A percentile compares a stretch with the other conserved stretches of the same genome.
Evolutionary conservation across 495 filamentous ascomycete genomes (phyloP).

Genomic region (Talaromyces adpressus): DNA sequence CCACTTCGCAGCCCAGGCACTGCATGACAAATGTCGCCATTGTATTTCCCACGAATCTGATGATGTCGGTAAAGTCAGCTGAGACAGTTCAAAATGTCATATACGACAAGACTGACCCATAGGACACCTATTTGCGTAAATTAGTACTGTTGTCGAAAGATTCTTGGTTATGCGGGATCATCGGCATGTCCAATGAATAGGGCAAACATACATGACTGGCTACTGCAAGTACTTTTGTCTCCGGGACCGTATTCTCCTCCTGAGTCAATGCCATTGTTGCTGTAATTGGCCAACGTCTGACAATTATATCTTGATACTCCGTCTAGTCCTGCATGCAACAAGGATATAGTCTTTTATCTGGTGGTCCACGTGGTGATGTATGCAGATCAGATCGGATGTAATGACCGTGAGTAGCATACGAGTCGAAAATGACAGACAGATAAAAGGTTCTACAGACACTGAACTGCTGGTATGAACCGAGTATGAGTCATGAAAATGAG

Average conservation of each 20-base stretch:
- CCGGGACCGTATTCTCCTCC: conserved; percentile 48
- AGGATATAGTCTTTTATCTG: neutral
- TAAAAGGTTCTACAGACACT: neutral
- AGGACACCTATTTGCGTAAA: conserved; percentile 12
- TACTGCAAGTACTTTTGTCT: conserved; percentile 83
- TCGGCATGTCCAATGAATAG: conserved; percentile 7
- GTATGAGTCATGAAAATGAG: neutral
- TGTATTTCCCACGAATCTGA: conserved; percentile 92
- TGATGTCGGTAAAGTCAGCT: neutral
- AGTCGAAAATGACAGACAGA: neutral
- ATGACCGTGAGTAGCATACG: neutral
- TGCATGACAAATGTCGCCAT: conserved; percentile 93
- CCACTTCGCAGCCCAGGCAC: conserved; percentile 84
- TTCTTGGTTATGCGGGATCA: conserved; percentile 8
- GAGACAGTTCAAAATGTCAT: neutral
- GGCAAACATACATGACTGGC: conserved; percentile 85
- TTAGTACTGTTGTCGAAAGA: conserved; percentile 12
- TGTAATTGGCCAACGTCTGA: neutral
- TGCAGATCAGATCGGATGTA: neutral
- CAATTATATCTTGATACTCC: neutral
- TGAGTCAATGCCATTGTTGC: conserved; percentile 16
- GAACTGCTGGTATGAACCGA: neutral
- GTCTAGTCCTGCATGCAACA: neutral
- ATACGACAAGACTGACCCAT: neutral
- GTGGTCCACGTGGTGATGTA: neutral